Evolutionary conservation across 169 alveolate species (phyloP), one percentile per base, ranked within the genome.

Genomic region (Plasmodium knowlesi): DNA sequence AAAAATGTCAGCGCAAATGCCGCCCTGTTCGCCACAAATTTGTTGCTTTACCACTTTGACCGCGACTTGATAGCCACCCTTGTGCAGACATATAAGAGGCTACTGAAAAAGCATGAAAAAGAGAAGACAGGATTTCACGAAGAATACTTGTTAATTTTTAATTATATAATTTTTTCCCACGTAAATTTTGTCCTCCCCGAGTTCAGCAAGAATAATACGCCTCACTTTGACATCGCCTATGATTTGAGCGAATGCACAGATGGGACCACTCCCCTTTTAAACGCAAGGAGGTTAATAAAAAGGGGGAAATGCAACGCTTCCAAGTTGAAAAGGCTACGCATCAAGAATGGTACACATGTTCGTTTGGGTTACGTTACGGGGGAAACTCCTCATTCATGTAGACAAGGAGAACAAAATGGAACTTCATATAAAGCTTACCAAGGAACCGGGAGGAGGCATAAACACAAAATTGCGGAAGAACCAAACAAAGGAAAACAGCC

Each of bases 151-250:
- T 32, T 80, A 22, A 43, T 89, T 41, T 89, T 89, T 70, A 89
- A 70, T 61, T 89, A 80, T 80, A 37, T 89, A 57, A 89, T 80
- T 25, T 89, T 73, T 80, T 89, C 91, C 6, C 72, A 89, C 73
- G n/a, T 89, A 0, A 61, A 79, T 79, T 61, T 54, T 57, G 46
- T 79, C 73, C 57, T 43, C 32, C 80, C 89, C 34, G 88, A 89
- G 83, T 57, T 80, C 16, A 74, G 82, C 72, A 16, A 25, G 25
- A 57, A 67, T 19, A 57, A 80, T 89, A 67, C 74, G 19, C n/a
- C 32, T 53, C 82, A 79, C 30, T 89, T 89, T 70, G 91, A 89
- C 34, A 41, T 80, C 19, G 54, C 22, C 30, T 76, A 73, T 76
- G 81, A 86, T 57, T 86, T 86, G 61, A 74, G 80, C 30, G 30